Base-by-base conservation (phyloP, 768 basidiomycete species). In the Tremella mesenterica region DNA sequence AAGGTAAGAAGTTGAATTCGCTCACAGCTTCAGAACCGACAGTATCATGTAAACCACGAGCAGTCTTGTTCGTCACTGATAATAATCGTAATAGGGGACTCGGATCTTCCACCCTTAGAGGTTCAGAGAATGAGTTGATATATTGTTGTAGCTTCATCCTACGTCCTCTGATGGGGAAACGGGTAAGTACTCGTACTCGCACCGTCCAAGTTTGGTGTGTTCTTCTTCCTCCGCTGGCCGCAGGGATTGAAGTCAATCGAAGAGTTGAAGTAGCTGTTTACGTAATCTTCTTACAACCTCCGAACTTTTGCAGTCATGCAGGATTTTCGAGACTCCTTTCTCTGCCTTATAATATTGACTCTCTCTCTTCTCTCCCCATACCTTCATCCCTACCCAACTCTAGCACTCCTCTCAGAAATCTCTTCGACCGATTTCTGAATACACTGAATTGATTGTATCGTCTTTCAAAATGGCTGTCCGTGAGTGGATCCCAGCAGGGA, bases 381-480 rank as follows among this genome's bases (percentile, higher is more conserved):
- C n/a, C n/a, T n/a, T n/a, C n/a, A n/a, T n/a, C n/a, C n/a, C n/a
- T n/a, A n/a, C n/a, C n/a, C n/a, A n/a, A n/a, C n/a, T n/a, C n/a
- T n/a, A n/a, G n/a, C n/a, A n/a, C n/a, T n/a, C n/a, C n/a, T n/a
- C n/a, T n/a, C n/a, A n/a, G n/a, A n/a, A n/a, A n/a, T n/a, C n/a
- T n/a, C n/a, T n/a, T n/a, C n/a, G n/a, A n/a, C n/a, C n/a, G n/a
- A n/a, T n/a, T n/a, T n/a, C n/a, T n/a, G 38, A 41, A 41, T 18
- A 41, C n/a, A 8, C 14, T 5, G 6, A 8, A 5, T 4, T 41
- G n/a, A 41, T 5, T 18, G 38, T 41, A n/a, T 14, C n/a, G n/a
- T 23, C 23, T 7, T 48, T 57, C 59, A 74, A 27, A 66, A 85
- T 85, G 84, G 82, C 84, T 44, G 82, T 81, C 67, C 83, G 84